Base-by-base conservation (phyloP, 2,329 filamentous ascomycete genomes). In the Coniochaeta prunicola region DNA sequence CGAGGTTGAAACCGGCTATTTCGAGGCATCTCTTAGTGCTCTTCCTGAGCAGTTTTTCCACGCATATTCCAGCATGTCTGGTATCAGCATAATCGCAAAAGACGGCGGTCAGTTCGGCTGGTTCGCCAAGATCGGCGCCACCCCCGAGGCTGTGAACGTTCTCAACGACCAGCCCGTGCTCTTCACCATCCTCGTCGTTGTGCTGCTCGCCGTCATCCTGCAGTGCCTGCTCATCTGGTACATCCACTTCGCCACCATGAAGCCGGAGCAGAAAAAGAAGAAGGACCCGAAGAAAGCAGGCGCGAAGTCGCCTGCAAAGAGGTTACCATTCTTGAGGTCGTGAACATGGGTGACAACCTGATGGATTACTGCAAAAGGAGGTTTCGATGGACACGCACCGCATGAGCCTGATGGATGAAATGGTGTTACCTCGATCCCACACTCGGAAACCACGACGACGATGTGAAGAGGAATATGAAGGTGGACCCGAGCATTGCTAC, bases 131-230 rank as follows among this genome's bases (percentile, higher is more conserved):
- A 78, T 86, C 65, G 83, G 83, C 70, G 83, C 82, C 55, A 85
- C 83, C 19, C 73, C 76, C 36, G 72, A 83, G 68, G 82, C 82
- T 64, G 80, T 86, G 65, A 81, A 80, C 63, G 77, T 79, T 57
- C 75, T 86, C 68, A 85, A 85, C 73, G 81, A 85, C 66, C 83
- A 86, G 70, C 82, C 83, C 24, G 73, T 79, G 61, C 74, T 85
- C 58, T 84, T 85, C 73, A 81, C 76, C 63, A 79, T 80, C 62
- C 78, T 86, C 60, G 62, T 85, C 62, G 69, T 83, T 67, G 80
- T 82, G 60, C 73, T 85, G 59, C 66, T 82, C 66, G 72, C 72
- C 60, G 65, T 84, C 56, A 74, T 74, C 61, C 67, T 78, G 9
- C 73, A 84, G 64, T 69, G 69, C 59, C 65, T 75, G 10, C 70